Evolutionary conservation across 805 yeast species (phyloP), one percentile per base, ranked within the genome.

Genomic region (Jamesozyma jinghongensis): DNA sequence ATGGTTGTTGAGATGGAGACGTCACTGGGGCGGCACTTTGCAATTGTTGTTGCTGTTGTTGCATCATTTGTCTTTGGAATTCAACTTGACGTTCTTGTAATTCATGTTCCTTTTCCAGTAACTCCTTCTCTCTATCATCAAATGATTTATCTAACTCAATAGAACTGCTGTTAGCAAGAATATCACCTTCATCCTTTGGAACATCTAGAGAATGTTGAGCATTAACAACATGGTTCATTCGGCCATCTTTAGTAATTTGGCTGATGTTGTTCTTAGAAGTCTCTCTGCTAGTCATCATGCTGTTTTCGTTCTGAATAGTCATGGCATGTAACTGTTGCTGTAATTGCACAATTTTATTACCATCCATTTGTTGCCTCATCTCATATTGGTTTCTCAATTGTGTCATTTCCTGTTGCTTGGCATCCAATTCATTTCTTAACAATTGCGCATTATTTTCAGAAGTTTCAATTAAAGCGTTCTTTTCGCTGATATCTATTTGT

Each of bases 31-130:
- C 37, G 11, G 42, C 33, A 29, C 28, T 30, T 32, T 38, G 43
- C 31, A 27, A 31, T 32, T 38, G 42, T 16, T 32, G 41, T 32
- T 47, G 50, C 19, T 46, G 50, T 22, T 45, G 45, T 29, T 45
- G 48, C 4, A 40, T 51, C 10, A 50, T 42, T 33, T 48, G 48
- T 46, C 50, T 54, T 40, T 55, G 52, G 1, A 57, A 48, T 32
- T 54, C 57, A 17, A 48, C 34, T 45, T 59, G 63, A n/a, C 54
- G 49, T 41, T 61, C 61, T 44, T 53, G 53, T 27, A 61, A 38
- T 13, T 52, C 53, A 27, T 51, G 27, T 40, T 59, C 64, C 34
- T 52, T 56, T 20, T 46, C 51, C 29, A 53, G 52, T 19, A 59
- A 40, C 32, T 54, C 59, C 19, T 56, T 35, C 35, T 59, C 62